Base-by-base conservation (phyloP, 257 asterid genomes). In the Prunella vulgaris region DNA sequence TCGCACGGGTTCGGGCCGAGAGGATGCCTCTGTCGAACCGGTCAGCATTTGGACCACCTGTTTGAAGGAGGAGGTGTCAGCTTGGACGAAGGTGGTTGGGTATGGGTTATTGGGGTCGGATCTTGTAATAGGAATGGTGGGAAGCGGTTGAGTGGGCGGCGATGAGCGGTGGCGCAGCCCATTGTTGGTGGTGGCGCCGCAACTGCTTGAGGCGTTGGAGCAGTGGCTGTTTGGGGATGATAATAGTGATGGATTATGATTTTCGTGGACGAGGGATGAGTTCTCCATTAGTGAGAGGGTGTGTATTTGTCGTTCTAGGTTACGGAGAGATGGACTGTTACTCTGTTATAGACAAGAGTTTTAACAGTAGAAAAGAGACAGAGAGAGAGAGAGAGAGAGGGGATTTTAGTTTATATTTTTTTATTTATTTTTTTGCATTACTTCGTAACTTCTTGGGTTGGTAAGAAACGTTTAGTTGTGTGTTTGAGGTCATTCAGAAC, bases 11-110 rank as follows among this genome's bases (percentile, higher is more conserved):
- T 83, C 89, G 54, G 88, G 79, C 17, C 92, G 76, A 74, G 88
- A 15, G 18, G 79, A 67, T 7, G 94, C 75, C 10, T 86, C 95
- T 10, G 90, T 30, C 33, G 97, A 86, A 15, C 97, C 96, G 69
- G 97, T 93, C 8, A 93, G 95, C 95, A 87, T 84, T 78, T 90
- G 98, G 66, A 90, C 98, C 1, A 88, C 96, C 66, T 93, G 94
- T 61, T 90, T 93, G 97, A 93, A 93, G 72, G 96, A 85, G 71
- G 87, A 73, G 44, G 95, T 84, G 71, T 93, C 97, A 0, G 98
- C 97, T 72, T 93, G 96, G 79, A 93, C 96, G 82, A 90, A 93
- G 77, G 98, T 93, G n/a, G 98, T 93, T 51, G 98, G 96, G 80
- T 87, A 85, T 0, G 96, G 96, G 81, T 69, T 88, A 64, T 84